phyloP scores from a whole-genome alignment of 2,329 filamentous ascomycete genomes.

The Bipolaris zeicola region DNA sequence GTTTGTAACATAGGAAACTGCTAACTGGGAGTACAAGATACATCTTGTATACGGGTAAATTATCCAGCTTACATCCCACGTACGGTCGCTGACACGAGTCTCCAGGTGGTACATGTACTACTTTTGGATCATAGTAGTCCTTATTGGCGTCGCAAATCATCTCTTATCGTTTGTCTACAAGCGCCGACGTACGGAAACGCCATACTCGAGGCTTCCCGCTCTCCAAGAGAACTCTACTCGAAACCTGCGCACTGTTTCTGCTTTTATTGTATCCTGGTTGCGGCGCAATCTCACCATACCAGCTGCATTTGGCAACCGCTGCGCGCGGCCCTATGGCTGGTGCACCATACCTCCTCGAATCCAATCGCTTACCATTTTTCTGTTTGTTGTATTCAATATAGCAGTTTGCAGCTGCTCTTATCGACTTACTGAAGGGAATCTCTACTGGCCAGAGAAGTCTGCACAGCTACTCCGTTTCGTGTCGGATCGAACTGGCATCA shows the following conservation, averaged over 20 bases:
- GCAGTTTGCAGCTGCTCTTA: constrained; percentile 54
- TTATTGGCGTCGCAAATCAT: constrained; percentile 31
- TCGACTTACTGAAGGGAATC: constrained; percentile 53
- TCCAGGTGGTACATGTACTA: constrained; percentile 40
- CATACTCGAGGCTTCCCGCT: constrained; percentile 8
- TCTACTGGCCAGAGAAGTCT: constrained; percentile 48
- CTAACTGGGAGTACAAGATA: constrained; percentile 36
- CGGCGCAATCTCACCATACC: constrained; percentile 51
- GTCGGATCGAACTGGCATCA: constrained; percentile 67
- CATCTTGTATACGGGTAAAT: constrained; percentile 39
- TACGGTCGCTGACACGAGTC: background rate
- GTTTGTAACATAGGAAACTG: constrained; percentile 27
- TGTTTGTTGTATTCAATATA: constrained; percentile 55
- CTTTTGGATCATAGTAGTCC: constrained; percentile 38
- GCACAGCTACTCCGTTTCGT: constrained; percentile 60
- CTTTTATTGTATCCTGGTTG: constrained; percentile 18
- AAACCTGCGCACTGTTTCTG: background rate
- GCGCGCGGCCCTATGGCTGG: constrained; percentile 50
- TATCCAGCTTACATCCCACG: background rate
- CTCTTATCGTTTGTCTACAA: constrained; percentile 26
- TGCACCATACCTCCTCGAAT: constrained; percentile 57
- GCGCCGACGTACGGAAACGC: constrained; percentile 12
- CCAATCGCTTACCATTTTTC: constrained; percentile 52
- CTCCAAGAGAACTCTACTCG: background rate
- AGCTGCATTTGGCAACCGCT: constrained; percentile 51